These are phyloP conservation scores for Boletus pseudo-olivaceus DNA, from an alignment of 768 basidiomycete genomes.

Conservation along the genomic window DNA sequence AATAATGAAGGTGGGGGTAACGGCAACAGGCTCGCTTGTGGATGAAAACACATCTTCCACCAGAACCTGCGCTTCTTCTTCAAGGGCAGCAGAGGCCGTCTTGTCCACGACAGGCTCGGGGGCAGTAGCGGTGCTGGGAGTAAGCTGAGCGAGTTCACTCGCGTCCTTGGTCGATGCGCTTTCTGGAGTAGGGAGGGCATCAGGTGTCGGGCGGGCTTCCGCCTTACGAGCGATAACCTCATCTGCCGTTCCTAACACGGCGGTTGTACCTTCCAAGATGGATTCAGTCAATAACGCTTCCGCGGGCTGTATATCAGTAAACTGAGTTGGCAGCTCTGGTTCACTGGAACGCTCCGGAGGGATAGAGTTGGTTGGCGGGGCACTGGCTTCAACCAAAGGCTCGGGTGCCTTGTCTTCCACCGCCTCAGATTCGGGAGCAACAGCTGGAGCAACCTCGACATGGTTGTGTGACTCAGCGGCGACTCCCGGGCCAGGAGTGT, in stretches of 20 bases:
- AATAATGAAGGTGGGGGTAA: background rate
- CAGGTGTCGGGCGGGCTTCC: background rate
- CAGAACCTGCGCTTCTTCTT: background rate
- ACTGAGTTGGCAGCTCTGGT: conserved; percentile 7
- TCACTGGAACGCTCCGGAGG: background rate
- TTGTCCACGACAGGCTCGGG: background rate
- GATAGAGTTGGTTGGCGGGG: background rate
- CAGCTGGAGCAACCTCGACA: background rate
- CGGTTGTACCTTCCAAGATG: conserved; percentile 1
- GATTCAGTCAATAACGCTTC: background rate
- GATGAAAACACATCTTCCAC: background rate
- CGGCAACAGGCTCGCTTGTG: background rate
- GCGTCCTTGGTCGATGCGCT: background rate
- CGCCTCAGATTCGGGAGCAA: background rate
- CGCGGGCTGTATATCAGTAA: background rate
- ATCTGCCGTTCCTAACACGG: background rate
- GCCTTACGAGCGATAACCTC: background rate
- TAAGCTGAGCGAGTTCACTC: background rate
- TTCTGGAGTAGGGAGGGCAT: background rate
- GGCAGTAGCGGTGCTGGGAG: background rate
- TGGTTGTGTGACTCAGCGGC: background rate
- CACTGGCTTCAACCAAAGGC: background rate
- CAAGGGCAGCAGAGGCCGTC: background rate
- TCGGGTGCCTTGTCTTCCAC: background rate
- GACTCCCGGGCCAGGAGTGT: background rate